Evolutionary conservation across 352 stramenopile genomes (phyloP).

Genomic region (Plasmopara muralis): DNA sequence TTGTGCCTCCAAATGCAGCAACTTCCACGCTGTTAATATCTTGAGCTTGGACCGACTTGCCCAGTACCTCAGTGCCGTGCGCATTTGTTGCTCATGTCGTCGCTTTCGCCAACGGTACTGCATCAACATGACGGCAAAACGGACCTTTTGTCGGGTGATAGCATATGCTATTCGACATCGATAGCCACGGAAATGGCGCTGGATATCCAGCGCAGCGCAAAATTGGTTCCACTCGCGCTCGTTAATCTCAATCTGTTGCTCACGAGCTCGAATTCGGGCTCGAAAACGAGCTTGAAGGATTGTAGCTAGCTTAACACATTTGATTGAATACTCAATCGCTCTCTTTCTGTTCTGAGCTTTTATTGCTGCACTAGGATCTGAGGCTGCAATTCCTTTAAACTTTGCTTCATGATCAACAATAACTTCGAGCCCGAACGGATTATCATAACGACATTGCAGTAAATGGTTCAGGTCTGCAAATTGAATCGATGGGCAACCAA

Average conservation of each 20-base stretch:
- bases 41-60: slow-evolving; percentile 47
- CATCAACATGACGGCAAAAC: slow-evolving; percentile 37
- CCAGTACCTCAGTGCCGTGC: slow-evolving; percentile 54
- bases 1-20: slow-evolving; percentile 8
- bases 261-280: slow-evolving; percentile 19
- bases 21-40: slow-evolving; percentile 49
- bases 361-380: slow-evolving; percentile 27
- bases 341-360: slow-evolving; percentile 36
- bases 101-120: slow-evolving; percentile 57
- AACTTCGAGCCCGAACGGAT: slow-evolving; percentile 42
- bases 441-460: slow-evolving; percentile 31
- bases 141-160: slow-evolving; percentile 29
- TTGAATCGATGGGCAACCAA: slow-evolving; percentile 30
- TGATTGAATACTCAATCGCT: slow-evolving; percentile 7
- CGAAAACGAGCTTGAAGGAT: slow-evolving; percentile 44
- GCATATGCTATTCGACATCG: slow-evolving; percentile 33
- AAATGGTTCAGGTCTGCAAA: slow-evolving; percentile 21
- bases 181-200: slow-evolving; percentile 45
- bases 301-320: slow-evolving; percentile 22
- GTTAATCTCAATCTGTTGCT: slow-evolving; percentile 19
- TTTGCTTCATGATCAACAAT: slow-evolving; percentile 34
- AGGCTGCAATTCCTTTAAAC: slow-evolving; percentile 42
- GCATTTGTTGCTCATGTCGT: slow-evolving; percentile 37
- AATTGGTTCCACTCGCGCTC: slow-evolving; percentile 37
- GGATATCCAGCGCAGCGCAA: slow-evolving; percentile 53